Conservation (phyloP, 2,329 filamentous ascomycete genomes). For the Domatiomyces globalis region DNA sequence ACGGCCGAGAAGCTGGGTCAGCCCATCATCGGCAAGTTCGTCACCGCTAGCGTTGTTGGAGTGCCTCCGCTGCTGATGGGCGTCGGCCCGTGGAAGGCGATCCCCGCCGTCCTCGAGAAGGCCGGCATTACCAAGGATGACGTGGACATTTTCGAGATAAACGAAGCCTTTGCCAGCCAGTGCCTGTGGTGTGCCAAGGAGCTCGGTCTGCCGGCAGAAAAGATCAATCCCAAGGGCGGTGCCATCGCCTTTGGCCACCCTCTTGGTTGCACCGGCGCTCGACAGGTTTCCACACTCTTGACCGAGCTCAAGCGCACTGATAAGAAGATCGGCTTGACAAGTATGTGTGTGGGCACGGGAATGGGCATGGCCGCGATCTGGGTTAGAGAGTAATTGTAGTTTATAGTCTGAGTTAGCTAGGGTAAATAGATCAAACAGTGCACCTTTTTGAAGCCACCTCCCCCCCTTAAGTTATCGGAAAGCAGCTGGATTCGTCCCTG, state of each 20-base stretch:
- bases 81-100: constrained; percentile 86
- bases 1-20: constrained; percentile 81
- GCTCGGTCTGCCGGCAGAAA: constrained; percentile 65
- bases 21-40: constrained; percentile 82
- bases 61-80: constrained; percentile 93
- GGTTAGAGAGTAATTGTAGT: constrained; percentile 62
- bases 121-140: constrained; percentile 77
- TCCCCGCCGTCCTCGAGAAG: constrained; percentile 79
- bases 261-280: constrained; percentile 80
- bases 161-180: constrained; percentile 94
- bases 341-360: constrained; percentile 92
- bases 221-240: constrained; percentile 95
- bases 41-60: constrained; percentile 70
- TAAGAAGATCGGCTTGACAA: constrained; percentile 77
- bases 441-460: not conserved
- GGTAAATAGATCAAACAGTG: not conserved
- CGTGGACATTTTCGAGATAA: constrained; percentile 96
- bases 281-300: constrained; percentile 82
- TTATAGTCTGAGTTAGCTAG: not conserved
- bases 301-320: constrained; percentile 77
- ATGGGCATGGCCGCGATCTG: constrained; percentile 98
- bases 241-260: constrained; percentile 95
- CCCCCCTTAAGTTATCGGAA: too few relatives aligned
- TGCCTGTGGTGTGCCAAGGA: constrained; percentile 87
- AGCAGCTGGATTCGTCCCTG: too few relatives aligned